phyloP scores from a whole-genome alignment of 306 rosid species.

The Ziziphus jujuba region DNA sequence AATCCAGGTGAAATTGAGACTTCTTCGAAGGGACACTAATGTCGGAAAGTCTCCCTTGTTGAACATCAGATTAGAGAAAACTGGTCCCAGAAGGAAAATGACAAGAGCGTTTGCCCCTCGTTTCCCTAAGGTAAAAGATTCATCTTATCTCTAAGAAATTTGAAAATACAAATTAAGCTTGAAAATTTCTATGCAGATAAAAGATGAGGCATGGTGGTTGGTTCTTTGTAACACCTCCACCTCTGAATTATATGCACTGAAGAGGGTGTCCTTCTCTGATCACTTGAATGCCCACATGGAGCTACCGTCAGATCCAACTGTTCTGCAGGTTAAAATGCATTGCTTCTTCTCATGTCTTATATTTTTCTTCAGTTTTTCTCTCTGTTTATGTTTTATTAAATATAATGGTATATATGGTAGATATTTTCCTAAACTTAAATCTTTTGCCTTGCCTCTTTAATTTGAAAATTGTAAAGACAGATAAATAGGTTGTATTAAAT shows the following conservation, averaged over 20 bases:
- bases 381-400: background rate
- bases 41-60: conserved; percentile 42
- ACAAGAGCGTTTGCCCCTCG: conserved; percentile 84
- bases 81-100: conserved; percentile 51
- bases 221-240: conserved; percentile 78
- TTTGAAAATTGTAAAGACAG: too few relatives aligned
- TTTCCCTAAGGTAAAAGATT: conserved; percentile 71
- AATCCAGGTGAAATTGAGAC: conserved; percentile 60
- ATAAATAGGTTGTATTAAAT: background rate
- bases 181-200: conserved; percentile 49
- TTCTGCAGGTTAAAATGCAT: conserved; percentile 51
- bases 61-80: conserved; percentile 74
- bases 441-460: background rate
- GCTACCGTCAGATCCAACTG: conserved; percentile 48
- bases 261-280: conserved; percentile 77
- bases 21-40: conserved; percentile 46
- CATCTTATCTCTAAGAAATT: conserved; percentile 11
- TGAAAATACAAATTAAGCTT: conserved; percentile 8
- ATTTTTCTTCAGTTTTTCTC: background rate
- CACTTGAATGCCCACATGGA: conserved; percentile 76
- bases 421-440: background rate
- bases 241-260: conserved; percentile 70
- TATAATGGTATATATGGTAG: background rate
- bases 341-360: conserved; percentile 6
- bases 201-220: conserved; percentile 98